Evolutionary conservation across 305 asterid species (phyloP), one percentile per base, ranked within the genome.

Genomic region (Solanum hybrid): DNA sequence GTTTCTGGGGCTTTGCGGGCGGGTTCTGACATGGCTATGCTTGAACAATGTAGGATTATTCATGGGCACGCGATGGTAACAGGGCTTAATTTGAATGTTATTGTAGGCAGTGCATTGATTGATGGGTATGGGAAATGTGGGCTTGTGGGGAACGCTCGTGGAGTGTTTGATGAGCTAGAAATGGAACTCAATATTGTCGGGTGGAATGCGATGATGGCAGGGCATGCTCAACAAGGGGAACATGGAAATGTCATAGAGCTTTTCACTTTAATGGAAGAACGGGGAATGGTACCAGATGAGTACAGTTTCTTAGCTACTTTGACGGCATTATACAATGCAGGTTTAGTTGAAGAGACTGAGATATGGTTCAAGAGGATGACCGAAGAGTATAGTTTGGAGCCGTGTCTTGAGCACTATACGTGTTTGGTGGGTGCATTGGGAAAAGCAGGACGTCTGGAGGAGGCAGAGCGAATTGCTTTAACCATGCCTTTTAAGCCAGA

Each of bases 101-200:
- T 95, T 36, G 98, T 97, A 0, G 94, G 93, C 72, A 95, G 98
- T 1, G 93, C 95, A 1, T 84, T 97, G 95, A 91, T 97, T 32
- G 97, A 96, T 89, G 98, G 95, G 57, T 97, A 97, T 88, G 98
- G 98, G 41, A 97, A 94, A 87, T 96, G 98, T 36, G 98, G 99
- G 87, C 70, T 94, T 10, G 92, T 94, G 84, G 91, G 90, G 90
- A 96, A 92, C 38, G 98, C 98, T 24, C 91, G 96, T 84, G 78
- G 88, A 27, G 92, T 96, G 87, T 97, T 96, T 85, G 89, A 95
- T 88, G 96, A 91, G 89, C 73, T 93, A 80, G 94, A 88, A 75
- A 79, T 57, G 87, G 84, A 22, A 32, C 87, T 89, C 88, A 94
- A 92, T 45, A 22, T 89, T 12, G 93, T 94, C 0, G 95, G 94